phyloP scores from a whole-genome alignment of 768 basidiomycete species.

The Xerocomellus chrysenteron region DNA sequence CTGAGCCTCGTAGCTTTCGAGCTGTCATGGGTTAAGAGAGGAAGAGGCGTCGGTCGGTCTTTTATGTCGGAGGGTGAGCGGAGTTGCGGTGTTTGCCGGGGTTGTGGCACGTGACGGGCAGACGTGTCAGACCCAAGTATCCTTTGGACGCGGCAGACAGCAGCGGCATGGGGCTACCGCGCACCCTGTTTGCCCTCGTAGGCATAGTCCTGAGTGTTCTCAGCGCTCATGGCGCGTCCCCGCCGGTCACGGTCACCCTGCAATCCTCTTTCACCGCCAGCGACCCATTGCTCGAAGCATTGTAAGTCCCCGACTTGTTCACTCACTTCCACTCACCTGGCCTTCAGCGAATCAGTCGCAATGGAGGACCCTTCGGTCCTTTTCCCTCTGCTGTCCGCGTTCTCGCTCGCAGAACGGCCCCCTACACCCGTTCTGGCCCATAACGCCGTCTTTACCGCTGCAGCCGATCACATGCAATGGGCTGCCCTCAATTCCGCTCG shows the following conservation, averaged over 20 bases:
- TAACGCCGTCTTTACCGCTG: slow-evolving; percentile 36
- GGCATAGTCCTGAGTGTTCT: slow-evolving; percentile 18
- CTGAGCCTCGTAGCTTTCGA: slow-evolving; percentile 32
- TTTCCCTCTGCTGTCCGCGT: slow-evolving; percentile 67
- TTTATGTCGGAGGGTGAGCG: slow-evolving; percentile 2
- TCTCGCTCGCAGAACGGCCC: slow-evolving; percentile 48
- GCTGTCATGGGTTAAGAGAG: slow-evolving; percentile 19
- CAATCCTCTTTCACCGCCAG: slow-evolving; percentile 27
- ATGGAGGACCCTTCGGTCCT: slow-evolving; percentile 71
- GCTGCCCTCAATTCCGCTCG: slow-evolving; percentile 55
- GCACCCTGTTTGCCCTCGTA: slow-evolving; percentile 16
- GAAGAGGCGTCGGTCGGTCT: not conserved
- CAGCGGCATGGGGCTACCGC: slow-evolving; percentile 8
- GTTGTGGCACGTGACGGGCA: slow-evolving; percentile 16
- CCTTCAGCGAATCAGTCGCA: slow-evolving; percentile 74
- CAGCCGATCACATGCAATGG: slow-evolving; percentile 46
- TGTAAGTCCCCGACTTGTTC: slow-evolving; percentile 20
- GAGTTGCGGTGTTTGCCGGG: slow-evolving; percentile 15
- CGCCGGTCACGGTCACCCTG: slow-evolving; percentile 31
- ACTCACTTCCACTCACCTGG: not conserved
- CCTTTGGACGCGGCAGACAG: slow-evolving; percentile 1
- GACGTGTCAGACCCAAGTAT: slow-evolving; percentile 8
- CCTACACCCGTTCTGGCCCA: slow-evolving; percentile 51
- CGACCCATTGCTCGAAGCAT: slow-evolving; percentile 31
- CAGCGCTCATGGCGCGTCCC: slow-evolving; percentile 22